These are phyloP conservation scores for Rugonectria rugulosa DNA, from an alignment of 2,329 filamentous ascomycete species.

Conservation along the genomic window DNA sequence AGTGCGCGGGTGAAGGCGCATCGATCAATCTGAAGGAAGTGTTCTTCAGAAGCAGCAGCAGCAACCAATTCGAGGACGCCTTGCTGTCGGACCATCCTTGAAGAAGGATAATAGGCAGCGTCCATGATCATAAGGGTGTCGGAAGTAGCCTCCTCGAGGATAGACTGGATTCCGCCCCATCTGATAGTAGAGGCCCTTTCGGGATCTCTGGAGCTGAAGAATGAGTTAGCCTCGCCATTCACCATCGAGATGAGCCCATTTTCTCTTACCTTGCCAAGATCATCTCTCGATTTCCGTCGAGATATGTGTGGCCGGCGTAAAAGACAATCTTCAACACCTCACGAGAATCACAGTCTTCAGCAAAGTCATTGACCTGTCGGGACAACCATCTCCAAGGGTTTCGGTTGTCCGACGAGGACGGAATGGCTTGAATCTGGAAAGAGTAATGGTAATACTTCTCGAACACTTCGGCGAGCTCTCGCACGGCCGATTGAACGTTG, in stretches of 20 bases:
- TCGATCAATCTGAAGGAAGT: constrained; percentile 55
- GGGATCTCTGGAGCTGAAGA: constrained; percentile 54
- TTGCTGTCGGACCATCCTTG: constrained; percentile 58
- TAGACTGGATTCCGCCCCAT: constrained; percentile 64
- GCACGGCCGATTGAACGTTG: constrained; percentile 50
- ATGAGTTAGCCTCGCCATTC: constrained; percentile 27
- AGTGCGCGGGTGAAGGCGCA: constrained; percentile 61
- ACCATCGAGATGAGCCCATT: neutral
- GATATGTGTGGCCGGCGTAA: constrained; percentile 62
- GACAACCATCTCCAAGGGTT: constrained; percentile 63
- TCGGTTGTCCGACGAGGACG: constrained; percentile 54
- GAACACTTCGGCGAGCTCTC: constrained; percentile 59
- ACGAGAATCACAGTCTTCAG: constrained; percentile 60
- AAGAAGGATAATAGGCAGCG: constrained; percentile 63
- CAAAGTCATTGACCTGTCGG: constrained; percentile 59
- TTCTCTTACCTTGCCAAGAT: constrained; percentile 61
- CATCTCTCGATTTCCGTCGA: constrained; percentile 65
- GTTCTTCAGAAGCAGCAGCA: constrained; percentile 62
- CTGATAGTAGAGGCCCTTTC: constrained; percentile 57
- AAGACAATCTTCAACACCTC: constrained; percentile 67
- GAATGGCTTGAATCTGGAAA: constrained; percentile 58
- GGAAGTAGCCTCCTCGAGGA: constrained; percentile 62
- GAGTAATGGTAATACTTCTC: constrained; percentile 61
- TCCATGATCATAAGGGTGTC: constrained; percentile 68
- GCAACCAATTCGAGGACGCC: constrained; percentile 65